Percentiles rank a stretch among this genome's conserved stretches.
phyloP scores from a whole-genome alignment of 768 basidiomycete genomes.

The Leccinum boreale region DNA sequence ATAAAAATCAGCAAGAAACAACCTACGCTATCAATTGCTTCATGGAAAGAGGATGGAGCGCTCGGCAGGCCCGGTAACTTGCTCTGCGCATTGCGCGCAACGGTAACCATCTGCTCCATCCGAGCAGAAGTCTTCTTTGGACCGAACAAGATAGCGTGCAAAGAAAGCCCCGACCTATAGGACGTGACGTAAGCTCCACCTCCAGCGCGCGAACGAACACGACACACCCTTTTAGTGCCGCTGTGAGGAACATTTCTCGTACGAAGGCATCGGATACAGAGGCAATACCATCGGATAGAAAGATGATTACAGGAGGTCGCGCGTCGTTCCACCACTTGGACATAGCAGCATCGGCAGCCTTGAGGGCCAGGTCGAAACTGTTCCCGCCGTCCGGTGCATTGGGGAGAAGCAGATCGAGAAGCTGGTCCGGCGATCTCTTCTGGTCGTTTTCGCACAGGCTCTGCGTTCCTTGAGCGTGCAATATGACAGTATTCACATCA shows the following conservation, averaged over 20 bases:
- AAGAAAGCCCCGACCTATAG: slow-evolving; percentile 49
- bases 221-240: slow-evolving; percentile 42
- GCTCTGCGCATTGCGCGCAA: slow-evolving; percentile 46
- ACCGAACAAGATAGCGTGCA: slow-evolving; percentile 58
- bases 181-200: background rate
- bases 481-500: slow-evolving; percentile 55
- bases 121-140: slow-evolving; percentile 17
- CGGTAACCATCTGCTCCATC: slow-evolving; percentile 45
- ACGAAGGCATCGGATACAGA: slow-evolving; percentile 31
- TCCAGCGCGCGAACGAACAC: background rate
- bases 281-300: slow-evolving; percentile 56
- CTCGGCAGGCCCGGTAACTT: slow-evolving; percentile 25
- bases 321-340: slow-evolving; percentile 42
- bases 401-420: slow-evolving; percentile 39
- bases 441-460: slow-evolving; percentile 42
- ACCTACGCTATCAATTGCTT: slow-evolving; percentile 50
- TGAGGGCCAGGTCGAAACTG: slow-evolving; percentile 40
- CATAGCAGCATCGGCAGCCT: slow-evolving; percentile 36
- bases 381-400: slow-evolving; percentile 40
- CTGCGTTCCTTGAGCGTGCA: slow-evolving; percentile 35
- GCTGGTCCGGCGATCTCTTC: slow-evolving; percentile 38
- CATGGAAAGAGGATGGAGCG: slow-evolving; percentile 43
- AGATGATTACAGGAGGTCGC: slow-evolving; percentile 49
- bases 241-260: slow-evolving; percentile 34
- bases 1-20: background rate